These are phyloP conservation scores for Talaromyces sp. DNA, from an alignment of 2,329 filamentous ascomycete genomes.

Conservation along the genomic window DNA sequence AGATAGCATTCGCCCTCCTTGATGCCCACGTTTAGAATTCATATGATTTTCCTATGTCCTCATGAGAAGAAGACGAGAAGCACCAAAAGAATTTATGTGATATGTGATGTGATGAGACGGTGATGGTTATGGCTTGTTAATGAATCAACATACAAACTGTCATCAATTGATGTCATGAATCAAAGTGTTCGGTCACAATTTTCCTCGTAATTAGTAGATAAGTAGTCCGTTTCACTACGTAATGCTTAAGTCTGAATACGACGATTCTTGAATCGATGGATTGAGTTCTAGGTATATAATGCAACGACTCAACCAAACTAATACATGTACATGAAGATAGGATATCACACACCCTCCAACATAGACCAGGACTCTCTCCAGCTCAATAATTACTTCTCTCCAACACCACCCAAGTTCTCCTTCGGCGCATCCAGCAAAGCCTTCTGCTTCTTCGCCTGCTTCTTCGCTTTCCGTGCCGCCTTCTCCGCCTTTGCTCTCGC, in stretches of 20 bases:
- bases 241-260: neutral
- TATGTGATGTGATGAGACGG: slow-evolving; percentile 18
- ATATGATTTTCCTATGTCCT: slow-evolving; percentile 19
- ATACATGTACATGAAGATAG: neutral
- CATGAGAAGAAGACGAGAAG: slow-evolving; percentile 17
- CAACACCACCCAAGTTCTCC: neutral
- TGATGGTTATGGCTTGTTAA: slow-evolving; percentile 15
- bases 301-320: neutral
- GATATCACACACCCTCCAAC: neutral
- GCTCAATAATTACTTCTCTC: neutral
- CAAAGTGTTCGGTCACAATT: neutral
- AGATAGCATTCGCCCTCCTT: neutral
- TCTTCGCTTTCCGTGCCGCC: neutral
- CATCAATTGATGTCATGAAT: slow-evolving; percentile 13
- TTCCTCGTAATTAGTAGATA: neutral
- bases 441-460: neutral
- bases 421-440: neutral
- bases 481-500: neutral
- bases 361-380: neutral
- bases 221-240: neutral
- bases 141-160: slow-evolving; percentile 6
- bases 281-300: neutral
- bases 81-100: slow-evolving; percentile 15
- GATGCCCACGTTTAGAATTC: slow-evolving; percentile 7
- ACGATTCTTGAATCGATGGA: neutral